These are phyloP conservation scores for Chaetomium fimeti DNA, from an alignment of 495 filamentous ascomycete species.

Conservation along the genomic window DNA sequence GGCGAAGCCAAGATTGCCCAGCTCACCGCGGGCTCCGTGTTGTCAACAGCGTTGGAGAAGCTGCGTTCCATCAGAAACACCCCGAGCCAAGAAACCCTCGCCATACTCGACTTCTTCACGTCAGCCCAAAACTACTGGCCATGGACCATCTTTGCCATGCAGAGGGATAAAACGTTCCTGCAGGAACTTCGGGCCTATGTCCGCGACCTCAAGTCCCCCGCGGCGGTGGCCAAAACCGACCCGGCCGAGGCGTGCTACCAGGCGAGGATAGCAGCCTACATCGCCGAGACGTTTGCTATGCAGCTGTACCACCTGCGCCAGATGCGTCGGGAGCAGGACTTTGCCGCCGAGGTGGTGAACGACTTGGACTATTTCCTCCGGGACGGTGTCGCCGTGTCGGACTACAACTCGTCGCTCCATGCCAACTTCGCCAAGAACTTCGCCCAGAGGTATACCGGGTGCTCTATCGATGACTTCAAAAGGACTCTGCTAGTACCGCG, in stretches of 20 bases:
- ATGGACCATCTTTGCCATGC: constrained; percentile 76
- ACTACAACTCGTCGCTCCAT: constrained; percentile 84
- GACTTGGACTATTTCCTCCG: constrained; percentile 73
- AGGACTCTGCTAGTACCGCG: constrained; percentile 62
- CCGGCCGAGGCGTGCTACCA: constrained; percentile 55
- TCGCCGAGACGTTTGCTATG: constrained; percentile 88
- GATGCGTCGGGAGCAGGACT: constrained; percentile 57
- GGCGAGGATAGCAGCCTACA: constrained; percentile 72
- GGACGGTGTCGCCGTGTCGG: constrained; percentile 67
- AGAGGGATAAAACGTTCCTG: constrained; percentile 71
- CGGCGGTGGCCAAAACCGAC: constrained; percentile 45
- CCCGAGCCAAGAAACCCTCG: constrained; percentile 60
- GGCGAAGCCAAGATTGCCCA: constrained; percentile 50
- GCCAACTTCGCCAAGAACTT: constrained; percentile 82
- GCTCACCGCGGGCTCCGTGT: constrained; percentile 57
- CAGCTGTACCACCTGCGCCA: constrained; percentile 80
- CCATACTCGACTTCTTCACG: constrained; percentile 81
- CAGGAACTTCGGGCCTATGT: constrained; percentile 65
- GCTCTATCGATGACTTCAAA: constrained; percentile 71
- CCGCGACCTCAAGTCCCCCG: constrained; percentile 56
- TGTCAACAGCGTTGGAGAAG: constrained; percentile 70
- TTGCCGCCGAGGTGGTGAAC: constrained; percentile 66
- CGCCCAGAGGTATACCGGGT: constrained; percentile 66
- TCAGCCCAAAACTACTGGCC: constrained; percentile 88
- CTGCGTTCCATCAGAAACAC: constrained; percentile 66